Base-by-base conservation (phyloP, 257 asterid species). In the Przewalskia tangutica region DNA sequence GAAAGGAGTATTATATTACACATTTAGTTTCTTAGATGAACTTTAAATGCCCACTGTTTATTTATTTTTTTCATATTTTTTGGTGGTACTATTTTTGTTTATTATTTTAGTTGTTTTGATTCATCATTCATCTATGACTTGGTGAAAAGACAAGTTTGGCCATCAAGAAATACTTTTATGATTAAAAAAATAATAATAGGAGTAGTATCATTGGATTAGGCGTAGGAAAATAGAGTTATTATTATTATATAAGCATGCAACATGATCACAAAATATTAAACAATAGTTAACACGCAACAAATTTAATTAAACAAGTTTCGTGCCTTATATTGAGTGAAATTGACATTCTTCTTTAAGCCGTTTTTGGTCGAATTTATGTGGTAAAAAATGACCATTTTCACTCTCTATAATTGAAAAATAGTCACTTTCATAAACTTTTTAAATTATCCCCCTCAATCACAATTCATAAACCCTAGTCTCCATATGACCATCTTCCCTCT, bases 111-210 rank as follows among this genome's bases (percentile, higher is more conserved):
- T 58, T 58, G 1, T 5, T 78, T 81, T 77, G 56, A 81, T 81
- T 46, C 48, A 68, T 38, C 76, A 82, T 44, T 84, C 66, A 84
- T 64, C 66, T 59, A 79, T 63, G 59, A 48, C 79, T 51, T 20
- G 11, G 58, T 38, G 12, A 58, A 80, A 77, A n/a, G 79, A 40
- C 89, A 16, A 20, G 3, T 85, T 81, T 84, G 64, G 79, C 89
- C 90, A 71, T 82, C 36, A 40, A 17, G 50, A 8, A 64, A 66
- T 64, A 3, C 3, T 55, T 17, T 55, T 17, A 55, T 55, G 62
- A 17, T 55, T 4, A 1, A 14, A 55, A 55, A 53, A 2, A 48
- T 4, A 9, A 46, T 46, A 46, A 1, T 48, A 48, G 10, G 2
- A 48, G 5, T 8, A 5, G 16, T 38, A 40, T 17, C 1, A 8